Percentiles rank a stretch among this genome's conserved stretches.
These are phyloP conservation scores for Galerina sulciceps DNA, from an alignment of 768 basidiomycete species.

Conservation along the genomic window DNA sequence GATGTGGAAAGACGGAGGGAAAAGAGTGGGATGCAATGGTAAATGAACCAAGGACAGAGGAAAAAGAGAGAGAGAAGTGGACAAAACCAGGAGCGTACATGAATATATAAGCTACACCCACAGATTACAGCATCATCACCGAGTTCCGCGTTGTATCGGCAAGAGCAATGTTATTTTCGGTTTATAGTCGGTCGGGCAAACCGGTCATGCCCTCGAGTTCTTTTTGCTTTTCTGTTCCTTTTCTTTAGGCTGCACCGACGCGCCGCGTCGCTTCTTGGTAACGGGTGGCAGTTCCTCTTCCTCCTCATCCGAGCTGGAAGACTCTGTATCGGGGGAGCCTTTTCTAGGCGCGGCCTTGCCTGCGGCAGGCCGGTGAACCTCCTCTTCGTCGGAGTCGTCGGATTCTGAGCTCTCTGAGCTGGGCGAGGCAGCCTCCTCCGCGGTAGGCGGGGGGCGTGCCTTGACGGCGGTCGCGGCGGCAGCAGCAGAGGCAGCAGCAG, in stretches of 20 bases:
- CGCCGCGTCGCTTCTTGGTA: constrained; percentile 34
- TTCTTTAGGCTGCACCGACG: constrained; percentile 23
- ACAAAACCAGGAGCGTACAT: too few relatives aligned
- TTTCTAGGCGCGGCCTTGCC: constrained; percentile 17
- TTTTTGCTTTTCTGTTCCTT: constrained; percentile 31
- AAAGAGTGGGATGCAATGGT: constrained; percentile 18
- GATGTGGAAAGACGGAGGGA: constrained; percentile 24
- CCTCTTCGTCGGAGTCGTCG: constrained; percentile 41
- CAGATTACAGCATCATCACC: too few relatives aligned
- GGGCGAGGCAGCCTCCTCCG: constrained; percentile 26
- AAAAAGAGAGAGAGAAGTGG: too few relatives aligned
- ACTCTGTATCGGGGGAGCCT: constrained; percentile 23
- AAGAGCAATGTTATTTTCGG: too few relatives aligned
- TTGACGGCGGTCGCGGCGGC: constrained; percentile 21
- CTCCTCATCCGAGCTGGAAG: constrained; percentile 36
- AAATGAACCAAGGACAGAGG: constrained; percentile 11
- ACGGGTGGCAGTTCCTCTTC: constrained; percentile 23
- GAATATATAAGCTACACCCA: too few relatives aligned
- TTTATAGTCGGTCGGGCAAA: background rate
- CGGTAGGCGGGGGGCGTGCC: constrained; percentile 28
- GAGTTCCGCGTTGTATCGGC: too few relatives aligned
- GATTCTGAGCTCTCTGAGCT: constrained; percentile 36
- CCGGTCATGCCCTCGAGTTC: constrained; percentile 28
- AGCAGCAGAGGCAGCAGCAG: constrained; percentile 4
- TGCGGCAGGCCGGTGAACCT: constrained; percentile 17